Base-by-base conservation (phyloP, 2,329 filamentous ascomycete species). In the Penicillium frequentans region DNA sequence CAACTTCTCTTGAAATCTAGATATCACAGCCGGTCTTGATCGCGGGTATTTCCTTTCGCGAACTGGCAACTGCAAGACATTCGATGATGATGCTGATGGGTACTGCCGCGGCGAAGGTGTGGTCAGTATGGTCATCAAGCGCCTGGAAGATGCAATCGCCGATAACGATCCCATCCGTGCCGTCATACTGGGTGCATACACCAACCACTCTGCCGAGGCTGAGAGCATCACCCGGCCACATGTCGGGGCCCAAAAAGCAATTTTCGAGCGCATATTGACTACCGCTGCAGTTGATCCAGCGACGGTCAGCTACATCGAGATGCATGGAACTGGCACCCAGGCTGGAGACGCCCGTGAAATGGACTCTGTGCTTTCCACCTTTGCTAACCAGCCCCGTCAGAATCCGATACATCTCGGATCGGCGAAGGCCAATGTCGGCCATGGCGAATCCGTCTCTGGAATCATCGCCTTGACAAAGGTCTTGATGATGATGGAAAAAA, bases 11-110 rank as follows among this genome's bases (percentile, higher is more conserved):
- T 24, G 24, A 49, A 90, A 90, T 73, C 88, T 90, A 0, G 89
- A 92, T 71, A 90, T 89, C 77, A 91, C 90, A 75, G 81, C 87
- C 6, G 89, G 88, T 63, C 79, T 93, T 2, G 87, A 85, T 68
- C 84, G 87, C 62, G 70, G 63, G 2, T 60, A 67, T 9, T 72
- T 73, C 39, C 55, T 72, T 3, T 70, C 68, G 3, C 57, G 61
- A 9, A 70, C 64, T 1, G 82, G 82, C 0, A 69, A 75, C 16
- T 85, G 82, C 62, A 81, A 81, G 49, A 73, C 78, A 3, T 83
- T 78, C 49, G 78, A 81, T 48, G 70, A 75, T 21, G 67, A 67
- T 26, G 82, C 81, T 0, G 79, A 83, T 64, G 82, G 83, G 1
- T 85, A 84, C 61, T 83, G 81, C 57, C 78, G 83, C 10, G 79